These are phyloP conservation scores for Dacryopinax primogenitus DNA, from an alignment of 768 basidiomycete species.

Conservation along the genomic window DNA sequence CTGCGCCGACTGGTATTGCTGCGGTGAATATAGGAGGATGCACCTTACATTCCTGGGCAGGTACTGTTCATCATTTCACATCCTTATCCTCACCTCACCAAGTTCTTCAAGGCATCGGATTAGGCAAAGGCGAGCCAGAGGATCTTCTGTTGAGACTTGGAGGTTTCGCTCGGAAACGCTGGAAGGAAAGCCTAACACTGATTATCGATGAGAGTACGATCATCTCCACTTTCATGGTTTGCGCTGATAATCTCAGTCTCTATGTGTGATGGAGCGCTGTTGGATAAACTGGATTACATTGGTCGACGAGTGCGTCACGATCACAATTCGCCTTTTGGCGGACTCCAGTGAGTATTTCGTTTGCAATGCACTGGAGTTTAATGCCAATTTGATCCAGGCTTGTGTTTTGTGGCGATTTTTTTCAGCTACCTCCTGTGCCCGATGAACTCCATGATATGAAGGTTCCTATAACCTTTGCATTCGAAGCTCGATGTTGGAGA, in stretches of 20 bases:
- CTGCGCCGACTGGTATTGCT: conserved; percentile 29
- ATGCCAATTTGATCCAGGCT: conserved; percentile 21
- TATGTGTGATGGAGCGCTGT: conserved; percentile 29
- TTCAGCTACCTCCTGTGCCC: conserved; percentile 35
- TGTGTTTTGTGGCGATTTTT: conserved; percentile 36
- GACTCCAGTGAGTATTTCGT: conserved; percentile 27
- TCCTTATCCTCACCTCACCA: background rate
- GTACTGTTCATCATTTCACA: background rate
- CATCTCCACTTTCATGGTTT: background rate
- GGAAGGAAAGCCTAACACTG: conserved; percentile 49
- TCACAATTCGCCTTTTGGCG: conserved; percentile 29
- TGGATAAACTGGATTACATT: conserved; percentile 33
- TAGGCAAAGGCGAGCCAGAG: conserved; percentile 48
- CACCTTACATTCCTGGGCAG: conserved; percentile 52
- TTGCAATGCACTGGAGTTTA: background rate
- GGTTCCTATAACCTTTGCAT: conserved; percentile 24
- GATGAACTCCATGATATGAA: conserved; percentile 23
- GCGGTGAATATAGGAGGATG: conserved; percentile 70
- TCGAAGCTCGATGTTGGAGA: conserved; percentile 34
- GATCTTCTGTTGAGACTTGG: conserved; percentile 45
- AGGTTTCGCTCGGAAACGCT: conserved; percentile 45
- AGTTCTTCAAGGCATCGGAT: conserved; percentile 54
- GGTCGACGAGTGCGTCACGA: conserved; percentile 24
- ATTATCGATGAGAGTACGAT: conserved; percentile 71
- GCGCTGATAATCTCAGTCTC: conserved; percentile 25